Percentiles rank a stretch among this genome's conserved stretches.
These are phyloP conservation scores for Aspergillus puulaauensis DNA, from an alignment of 2,329 filamentous ascomycete species.

Conservation along the genomic window DNA sequence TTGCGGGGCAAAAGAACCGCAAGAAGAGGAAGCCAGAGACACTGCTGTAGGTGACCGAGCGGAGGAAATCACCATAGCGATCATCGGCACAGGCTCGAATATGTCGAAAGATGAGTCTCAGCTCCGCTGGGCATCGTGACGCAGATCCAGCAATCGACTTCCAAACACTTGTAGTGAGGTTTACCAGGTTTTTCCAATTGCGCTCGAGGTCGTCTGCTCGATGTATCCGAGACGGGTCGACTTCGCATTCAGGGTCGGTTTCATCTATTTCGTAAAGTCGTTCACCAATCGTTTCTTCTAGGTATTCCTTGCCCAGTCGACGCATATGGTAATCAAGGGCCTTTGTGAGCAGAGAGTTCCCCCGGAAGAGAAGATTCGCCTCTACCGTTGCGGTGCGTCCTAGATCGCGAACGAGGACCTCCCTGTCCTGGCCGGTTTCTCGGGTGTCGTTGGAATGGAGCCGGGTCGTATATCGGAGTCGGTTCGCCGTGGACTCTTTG, in stretches of 20 bases:
- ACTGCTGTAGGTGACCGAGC: conserved; percentile 87
- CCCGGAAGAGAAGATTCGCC: conserved; percentile 90
- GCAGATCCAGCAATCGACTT: conserved; percentile 76
- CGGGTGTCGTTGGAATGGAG: conserved; percentile 62
- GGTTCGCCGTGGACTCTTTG: conserved; percentile 71
- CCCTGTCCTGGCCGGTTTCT: conserved; percentile 56
- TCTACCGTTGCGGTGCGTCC: conserved; percentile 69
- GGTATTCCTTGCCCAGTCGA: conserved; percentile 84
- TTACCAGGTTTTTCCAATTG: conserved; percentile 77
- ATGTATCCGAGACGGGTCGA: conserved; percentile 78
- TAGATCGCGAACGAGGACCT: conserved; percentile 63
- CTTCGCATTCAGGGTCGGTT: conserved; percentile 87
- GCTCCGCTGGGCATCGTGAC: conserved; percentile 71
- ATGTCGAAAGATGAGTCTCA: conserved; percentile 84
- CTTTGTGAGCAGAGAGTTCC: conserved; percentile 91
- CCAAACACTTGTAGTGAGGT: conserved; percentile 81
- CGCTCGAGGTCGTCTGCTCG: conserved; percentile 70
- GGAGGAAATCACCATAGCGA: conserved; percentile 87
- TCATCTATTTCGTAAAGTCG: conserved; percentile 88
- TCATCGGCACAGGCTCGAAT: conserved; percentile 91
- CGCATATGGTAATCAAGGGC: conserved; percentile 95
- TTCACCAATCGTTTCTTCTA: conserved; percentile 82
- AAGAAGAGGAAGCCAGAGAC: conserved; percentile 94
- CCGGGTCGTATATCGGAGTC: conserved; percentile 62
- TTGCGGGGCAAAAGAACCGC: conserved; percentile 93